phyloP scores from a whole-genome alignment of 176 grass and related monocot species.

The Eleusine coracana region DNA sequence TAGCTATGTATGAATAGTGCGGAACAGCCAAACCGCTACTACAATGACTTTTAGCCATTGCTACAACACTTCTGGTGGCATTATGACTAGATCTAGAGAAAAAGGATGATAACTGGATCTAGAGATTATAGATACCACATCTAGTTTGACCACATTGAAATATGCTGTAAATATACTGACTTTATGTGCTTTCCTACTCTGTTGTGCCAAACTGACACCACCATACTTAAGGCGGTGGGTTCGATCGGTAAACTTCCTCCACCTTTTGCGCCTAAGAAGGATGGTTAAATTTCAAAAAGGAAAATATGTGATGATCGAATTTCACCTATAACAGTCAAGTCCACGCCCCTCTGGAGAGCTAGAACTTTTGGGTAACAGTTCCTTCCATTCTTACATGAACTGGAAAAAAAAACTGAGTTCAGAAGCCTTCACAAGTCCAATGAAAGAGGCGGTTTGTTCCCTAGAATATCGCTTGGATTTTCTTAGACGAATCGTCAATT shows the following conservation, averaged over 20 bases:
- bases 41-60: too few species aligned
- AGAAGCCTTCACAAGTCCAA: neutral
- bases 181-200: too few species aligned
- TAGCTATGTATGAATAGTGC: too few species aligned
- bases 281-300: neutral
- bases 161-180: neutral
- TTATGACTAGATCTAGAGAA: too few species aligned
- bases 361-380: neutral
- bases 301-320: neutral
- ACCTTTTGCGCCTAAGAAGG: conserved; percentile 12
- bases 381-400: neutral
- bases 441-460: neutral
- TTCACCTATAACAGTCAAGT: neutral
- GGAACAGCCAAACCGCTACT: too few species aligned
- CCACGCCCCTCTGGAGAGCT: neutral
- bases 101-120: neutral
- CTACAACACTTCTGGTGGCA: too few species aligned
- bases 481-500: neutral
- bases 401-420: neutral
- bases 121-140: conserved; percentile 4
- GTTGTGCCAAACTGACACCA: too few species aligned
- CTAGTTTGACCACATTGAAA: conserved; percentile 26
- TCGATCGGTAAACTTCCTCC: neutral
- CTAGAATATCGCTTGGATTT: neutral
- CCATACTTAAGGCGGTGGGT: neutral